Percentiles rank a stretch among this genome's conserved stretches.
phyloP scores from a whole-genome alignment of 2,329 filamentous ascomycete species.

The Aspergillus ibericus region DNA sequence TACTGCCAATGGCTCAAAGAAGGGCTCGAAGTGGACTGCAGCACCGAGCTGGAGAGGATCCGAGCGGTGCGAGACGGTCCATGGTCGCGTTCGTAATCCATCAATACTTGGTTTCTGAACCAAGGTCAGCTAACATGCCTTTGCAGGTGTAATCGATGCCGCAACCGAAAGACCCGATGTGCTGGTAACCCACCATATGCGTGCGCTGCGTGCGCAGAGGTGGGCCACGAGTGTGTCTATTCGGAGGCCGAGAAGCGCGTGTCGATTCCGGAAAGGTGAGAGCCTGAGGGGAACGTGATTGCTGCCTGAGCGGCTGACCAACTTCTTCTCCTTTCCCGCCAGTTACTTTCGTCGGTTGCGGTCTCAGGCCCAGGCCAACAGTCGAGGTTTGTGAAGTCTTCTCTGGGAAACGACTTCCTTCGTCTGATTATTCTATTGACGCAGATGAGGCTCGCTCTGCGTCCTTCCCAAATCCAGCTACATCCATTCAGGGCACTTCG shows the following conservation, averaged over 20 bases:
- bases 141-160: conserved; percentile 38
- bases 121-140: neutral
- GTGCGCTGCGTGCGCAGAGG: conserved; percentile 36
- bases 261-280: conserved; percentile 38
- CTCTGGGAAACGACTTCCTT: neutral
- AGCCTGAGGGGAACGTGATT: neutral
- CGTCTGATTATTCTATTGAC: neutral
- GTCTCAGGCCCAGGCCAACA: conserved; percentile 26
- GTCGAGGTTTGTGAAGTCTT: conserved; percentile 12
- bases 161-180: conserved; percentile 38
- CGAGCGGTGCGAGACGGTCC: conserved; percentile 21
- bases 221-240: conserved; percentile 34
- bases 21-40: conserved; percentile 10
- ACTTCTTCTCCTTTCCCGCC: neutral
- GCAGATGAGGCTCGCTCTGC: neutral
- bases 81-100: conserved; percentile 29
- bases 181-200: conserved; percentile 36
- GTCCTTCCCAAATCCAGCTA: conserved; percentile 10
- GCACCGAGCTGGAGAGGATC: conserved; percentile 20
- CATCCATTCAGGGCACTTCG: conserved; percentile 16
- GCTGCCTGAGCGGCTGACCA: conserved; percentile 4
- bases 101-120: neutral
- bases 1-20: conserved; percentile 12
- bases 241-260: conserved; percentile 39
- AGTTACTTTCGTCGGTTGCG: conserved; percentile 38